Evolutionary conservation across 441 rosid species (phyloP), one percentile per base, ranked within the genome.

Genomic region (Syzygium syzygioides): DNA sequence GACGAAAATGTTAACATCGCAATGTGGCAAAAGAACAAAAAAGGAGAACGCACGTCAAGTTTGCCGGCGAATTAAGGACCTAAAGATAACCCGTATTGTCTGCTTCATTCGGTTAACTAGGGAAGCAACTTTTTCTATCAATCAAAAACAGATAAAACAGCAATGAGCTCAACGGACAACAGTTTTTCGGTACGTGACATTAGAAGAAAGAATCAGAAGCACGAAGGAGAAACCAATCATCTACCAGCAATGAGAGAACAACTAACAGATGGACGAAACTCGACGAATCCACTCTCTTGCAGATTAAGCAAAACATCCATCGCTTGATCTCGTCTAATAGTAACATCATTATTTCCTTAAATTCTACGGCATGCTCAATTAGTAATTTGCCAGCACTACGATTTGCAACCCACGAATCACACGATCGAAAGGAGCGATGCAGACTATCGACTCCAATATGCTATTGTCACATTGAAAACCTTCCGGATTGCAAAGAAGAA

Each of bases 361-460:
- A 13, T 76, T 41, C 83, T 76, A n/a, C 52, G 23, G 83, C 53
- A 34, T 5, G 48, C 15, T 19, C 79, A 34, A 34, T 34, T 26
- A 41, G 52, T n/a, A 76, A 41, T 76, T 71, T 41, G 9, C 52
- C 52, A 3, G 23, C 83, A 25, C n/a, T 71, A 6, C 3, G 50
- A 71, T 71, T 28, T 3, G 83, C 83, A 37, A 1, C n/a, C 50
- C 4, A 20, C n/a, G 20, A 1, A 28, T 41, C 52, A 76, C n/a
- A 12, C 15, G 9, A 2, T 76, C 10, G 0, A 41, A 23, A 23
- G 83, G 10, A 23, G 15, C 1, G n/a, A 76, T 1, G 17, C 52
- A 23, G 83, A 37, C 52, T 34, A 68, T 68, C 2, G 45, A 32
- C 79, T 34, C 79, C 28, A n/a, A 62, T 32, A n/a, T 62, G 0